phyloP scores from a whole-genome alignment of 1,284 basidiomycete genomes.

The Tilletia setariae region DNA sequence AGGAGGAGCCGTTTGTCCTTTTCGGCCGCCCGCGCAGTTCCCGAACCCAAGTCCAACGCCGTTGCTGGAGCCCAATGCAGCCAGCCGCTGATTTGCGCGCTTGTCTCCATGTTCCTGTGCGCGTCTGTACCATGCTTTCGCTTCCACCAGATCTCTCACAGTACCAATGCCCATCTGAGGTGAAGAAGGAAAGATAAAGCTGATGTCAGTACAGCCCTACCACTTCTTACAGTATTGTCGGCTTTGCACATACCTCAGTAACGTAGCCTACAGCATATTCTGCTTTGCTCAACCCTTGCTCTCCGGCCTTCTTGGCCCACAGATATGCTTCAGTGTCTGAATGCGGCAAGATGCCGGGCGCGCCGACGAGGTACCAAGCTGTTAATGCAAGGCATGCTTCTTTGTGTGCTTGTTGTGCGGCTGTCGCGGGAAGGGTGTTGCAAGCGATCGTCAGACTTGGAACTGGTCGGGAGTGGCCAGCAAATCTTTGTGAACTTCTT shows the following conservation, averaged over 20 bases:
- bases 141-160: constrained; percentile 56
- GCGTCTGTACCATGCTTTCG: constrained; percentile 78
- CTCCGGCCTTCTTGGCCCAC: constrained; percentile 54
- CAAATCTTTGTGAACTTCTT: no score
- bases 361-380: constrained; percentile 98
- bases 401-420: constrained; percentile 91
- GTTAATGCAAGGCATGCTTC: constrained; percentile 97
- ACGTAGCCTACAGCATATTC: constrained; percentile 95
- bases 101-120: constrained; percentile 94
- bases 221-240: no score
- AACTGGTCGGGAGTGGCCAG: no score
- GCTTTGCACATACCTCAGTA: constrained; percentile 67
- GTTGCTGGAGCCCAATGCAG: constrained; percentile 26
- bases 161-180: constrained; percentile 56
- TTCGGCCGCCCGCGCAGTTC: not conserved
- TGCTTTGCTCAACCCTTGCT: constrained; percentile 52
- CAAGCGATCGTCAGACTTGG: no score
- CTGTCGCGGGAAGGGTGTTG: constrained; percentile 53
- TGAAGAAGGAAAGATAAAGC: not conserved
- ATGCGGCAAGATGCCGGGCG: constrained; percentile 92
- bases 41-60: not conserved
- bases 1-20: not conserved
- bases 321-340: constrained; percentile 92
- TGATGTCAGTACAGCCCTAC: no score
- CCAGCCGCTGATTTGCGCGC: constrained; percentile 79